Base-by-base conservation (phyloP, 208 protist species). In the Wallacemonas rigidus region DNA sequence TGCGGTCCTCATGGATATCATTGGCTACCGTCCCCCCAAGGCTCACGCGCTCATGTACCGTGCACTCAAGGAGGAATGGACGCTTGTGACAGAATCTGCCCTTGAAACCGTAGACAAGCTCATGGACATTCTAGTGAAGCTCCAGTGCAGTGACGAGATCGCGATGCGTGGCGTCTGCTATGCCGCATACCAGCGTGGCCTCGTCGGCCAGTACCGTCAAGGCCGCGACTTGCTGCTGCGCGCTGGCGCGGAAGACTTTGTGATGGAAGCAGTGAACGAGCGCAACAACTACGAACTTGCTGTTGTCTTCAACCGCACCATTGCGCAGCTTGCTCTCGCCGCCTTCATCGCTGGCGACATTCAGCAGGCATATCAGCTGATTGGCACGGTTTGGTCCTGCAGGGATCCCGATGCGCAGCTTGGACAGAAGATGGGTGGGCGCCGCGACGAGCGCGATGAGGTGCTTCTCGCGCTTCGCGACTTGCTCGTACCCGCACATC, bases 311-410 rank as follows among this genome's bases (percentile, higher is more conserved):
- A 95, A 96, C 76, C 82, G 92, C 51, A 83, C 83, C 44, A 84
- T 96, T 71, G 84, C 86, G 3, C 92, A 95, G 69, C 80, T 96
- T 51, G 88, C 88, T 7, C 85, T 96, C 67, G 76, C 88, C 60
- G 89, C 92, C 41, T 96, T 96, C 72, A 72, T 83, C 17, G 82
- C 77, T 3, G 84, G 82, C 45, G 82, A 94, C 67, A 82, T 94
- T 58, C 35, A 74, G 7, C 72, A 89, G 67, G 64, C 89, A 12
- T 90, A 93, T 75, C 74, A 86, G 55, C 67, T 94, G 57, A 77
- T 96, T 47, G 81, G 80, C 43, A 70, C 58, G 48, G 48, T 96
- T 4, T 94, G 80, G 86, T 85, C 79, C 26, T 72, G 87, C 51
- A 43, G 75, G 51, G 76, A 82, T 63, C 87, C 79, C 61, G 75